Conservation (phyloP, 2,329 filamentous ascomycete genomes). For the Hypoxylon sp. region DNA sequence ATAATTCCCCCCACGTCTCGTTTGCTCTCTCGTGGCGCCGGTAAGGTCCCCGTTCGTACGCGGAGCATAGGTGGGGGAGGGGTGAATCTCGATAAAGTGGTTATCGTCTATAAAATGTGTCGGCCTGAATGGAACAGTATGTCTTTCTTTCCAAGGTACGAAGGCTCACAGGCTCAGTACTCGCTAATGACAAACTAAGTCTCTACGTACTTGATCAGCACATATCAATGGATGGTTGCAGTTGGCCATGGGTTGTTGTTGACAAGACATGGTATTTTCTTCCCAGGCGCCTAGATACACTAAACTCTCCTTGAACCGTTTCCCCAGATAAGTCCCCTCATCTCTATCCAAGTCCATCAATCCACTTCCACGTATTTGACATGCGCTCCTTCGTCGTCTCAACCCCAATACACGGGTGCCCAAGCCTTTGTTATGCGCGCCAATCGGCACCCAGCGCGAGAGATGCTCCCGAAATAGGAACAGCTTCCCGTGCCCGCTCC, state of each 20-base stretch:
- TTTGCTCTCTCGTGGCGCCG: slow-evolving; percentile 12
- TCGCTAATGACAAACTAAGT: no score
- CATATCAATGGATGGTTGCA: no score
- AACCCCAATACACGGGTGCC: not conserved
- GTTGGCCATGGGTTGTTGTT: no score
- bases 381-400: not conserved
- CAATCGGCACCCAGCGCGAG: slow-evolving; percentile 31
- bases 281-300: no score
- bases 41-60: not conserved
- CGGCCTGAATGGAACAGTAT: no score
- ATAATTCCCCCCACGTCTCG: not conserved
- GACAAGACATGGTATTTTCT: no score
- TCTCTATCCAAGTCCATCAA: not conserved
- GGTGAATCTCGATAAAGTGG: no score
- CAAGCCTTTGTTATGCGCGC: slow-evolving; percentile 30
- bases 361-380: not conserved
- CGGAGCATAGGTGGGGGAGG: slow-evolving; percentile 4
- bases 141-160: no score
- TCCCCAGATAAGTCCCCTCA: not conserved
- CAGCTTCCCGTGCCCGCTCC: slow-evolving; percentile 28
- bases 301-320: not conserved
- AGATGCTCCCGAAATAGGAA: slow-evolving; percentile 36
- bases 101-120: no score
- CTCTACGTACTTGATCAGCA: no score
- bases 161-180: no score